These are phyloP conservation scores for Phyllosticta paracitricarpa DNA, from an alignment of 2,329 filamentous ascomycete species.

Conservation along the genomic window DNA sequence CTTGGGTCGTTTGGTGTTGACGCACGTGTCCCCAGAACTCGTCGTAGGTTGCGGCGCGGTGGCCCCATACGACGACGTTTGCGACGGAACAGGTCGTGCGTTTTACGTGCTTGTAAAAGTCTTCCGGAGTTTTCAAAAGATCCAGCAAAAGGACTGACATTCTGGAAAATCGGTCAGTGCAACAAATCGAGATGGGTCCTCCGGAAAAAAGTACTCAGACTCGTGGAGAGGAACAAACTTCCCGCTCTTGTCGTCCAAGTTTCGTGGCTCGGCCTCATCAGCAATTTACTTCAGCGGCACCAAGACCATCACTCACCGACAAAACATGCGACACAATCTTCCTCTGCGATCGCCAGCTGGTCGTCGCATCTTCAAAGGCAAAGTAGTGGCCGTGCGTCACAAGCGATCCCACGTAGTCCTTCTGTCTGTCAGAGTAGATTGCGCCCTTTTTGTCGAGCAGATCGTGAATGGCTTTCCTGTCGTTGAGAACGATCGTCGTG, in stretches of 20 bases:
- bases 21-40: constrained; percentile 20
- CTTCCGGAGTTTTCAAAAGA: constrained; percentile 12
- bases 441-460: constrained; percentile 38
- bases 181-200: neutral
- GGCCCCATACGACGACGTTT: constrained; percentile 20
- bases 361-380: constrained; percentile 14
- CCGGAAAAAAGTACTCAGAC: constrained; percentile 9
- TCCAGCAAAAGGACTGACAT: constrained; percentile 12
- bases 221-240: constrained; percentile 11
- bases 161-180: neutral
- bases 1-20: neutral
- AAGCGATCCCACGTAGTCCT: constrained; percentile 31
- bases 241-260: constrained; percentile 8
- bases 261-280: neutral
- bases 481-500: constrained; percentile 33
- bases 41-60: constrained; percentile 15
- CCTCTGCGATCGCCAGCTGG: constrained; percentile 15
- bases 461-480: constrained; percentile 31
- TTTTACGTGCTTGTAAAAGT: constrained; percentile 37
- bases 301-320: neutral
- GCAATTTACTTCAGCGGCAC: neutral
- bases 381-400: constrained; percentile 38
- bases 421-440: constrained; percentile 35
- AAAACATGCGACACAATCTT: constrained; percentile 16
- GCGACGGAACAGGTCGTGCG: constrained; percentile 40